Conservation (phyloP, 2,329 filamentous ascomycete species). For the Exophiala mesophila region DNA sequence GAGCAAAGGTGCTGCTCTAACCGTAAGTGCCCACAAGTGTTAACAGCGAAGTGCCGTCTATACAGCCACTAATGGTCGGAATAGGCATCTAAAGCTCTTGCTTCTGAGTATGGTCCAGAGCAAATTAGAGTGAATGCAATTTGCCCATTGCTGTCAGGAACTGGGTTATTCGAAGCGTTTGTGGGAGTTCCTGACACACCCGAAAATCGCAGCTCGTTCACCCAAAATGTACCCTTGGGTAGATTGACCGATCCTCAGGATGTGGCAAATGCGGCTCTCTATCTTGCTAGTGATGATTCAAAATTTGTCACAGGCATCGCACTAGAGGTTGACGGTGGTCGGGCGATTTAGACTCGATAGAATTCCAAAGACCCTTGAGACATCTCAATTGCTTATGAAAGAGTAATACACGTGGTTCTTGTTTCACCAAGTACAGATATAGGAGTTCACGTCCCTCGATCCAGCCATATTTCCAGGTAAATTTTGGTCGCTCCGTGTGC, state of each 20-base stretch:
- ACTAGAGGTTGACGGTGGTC: constrained; percentile 25
- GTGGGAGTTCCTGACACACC: constrained; percentile 41
- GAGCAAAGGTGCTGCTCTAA: constrained; percentile 41
- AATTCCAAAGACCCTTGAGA: too few relatives aligned
- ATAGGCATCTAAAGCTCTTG: constrained; percentile 54
- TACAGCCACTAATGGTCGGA: neutral
- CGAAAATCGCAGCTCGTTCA: constrained; percentile 42
- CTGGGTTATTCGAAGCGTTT: constrained; percentile 51
- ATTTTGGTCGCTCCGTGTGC: too few relatives aligned
- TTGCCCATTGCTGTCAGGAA: constrained; percentile 63
- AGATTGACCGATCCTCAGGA: constrained; percentile 49
- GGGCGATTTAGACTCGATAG: too few relatives aligned
- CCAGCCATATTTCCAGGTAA: too few relatives aligned
- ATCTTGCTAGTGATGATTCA: constrained; percentile 60
- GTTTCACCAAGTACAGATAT: too few relatives aligned
- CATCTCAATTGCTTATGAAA: too few relatives aligned
- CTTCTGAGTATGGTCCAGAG: constrained; percentile 45
- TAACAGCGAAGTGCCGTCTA: neutral
- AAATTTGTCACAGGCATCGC: constrained; percentile 54
- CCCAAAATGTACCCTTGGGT: constrained; percentile 42
- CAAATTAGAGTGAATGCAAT: constrained; percentile 48
- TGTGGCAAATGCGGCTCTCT: constrained; percentile 65
- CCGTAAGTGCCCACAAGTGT: constrained; percentile 33
- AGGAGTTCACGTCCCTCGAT: too few relatives aligned
- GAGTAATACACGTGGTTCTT: too few relatives aligned